Conservation (phyloP, 306 rosid species). For the Pterocarpus santalinus region DNA sequence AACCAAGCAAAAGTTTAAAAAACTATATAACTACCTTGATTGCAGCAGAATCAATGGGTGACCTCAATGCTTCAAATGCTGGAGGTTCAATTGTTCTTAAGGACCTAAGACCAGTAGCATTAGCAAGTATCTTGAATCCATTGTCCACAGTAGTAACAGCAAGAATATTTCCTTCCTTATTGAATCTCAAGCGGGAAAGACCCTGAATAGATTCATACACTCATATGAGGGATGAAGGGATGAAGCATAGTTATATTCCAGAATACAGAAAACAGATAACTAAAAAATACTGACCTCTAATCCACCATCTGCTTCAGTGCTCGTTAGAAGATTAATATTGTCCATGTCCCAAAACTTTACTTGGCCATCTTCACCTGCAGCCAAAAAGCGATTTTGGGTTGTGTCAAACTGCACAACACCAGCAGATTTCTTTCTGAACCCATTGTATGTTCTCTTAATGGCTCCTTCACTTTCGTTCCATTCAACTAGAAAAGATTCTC, state of each 20-base stretch:
- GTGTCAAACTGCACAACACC: conserved; percentile 90
- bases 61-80: conserved; percentile 76
- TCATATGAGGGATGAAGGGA: conserved; percentile 22
- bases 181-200: conserved; percentile 84
- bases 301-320: conserved; percentile 81
- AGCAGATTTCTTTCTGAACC: conserved; percentile 79
- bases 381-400: conserved; percentile 82
- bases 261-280: conserved; percentile 70
- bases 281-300: conserved; percentile 64
- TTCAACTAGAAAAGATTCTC: conserved; percentile 86
- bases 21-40: conserved; percentile 62
- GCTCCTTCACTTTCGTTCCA: conserved; percentile 94
- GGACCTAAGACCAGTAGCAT: conserved; percentile 72
- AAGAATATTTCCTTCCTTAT: conserved; percentile 87
- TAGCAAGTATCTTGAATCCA: conserved; percentile 85
- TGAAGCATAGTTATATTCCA: neutral
- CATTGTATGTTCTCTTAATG: conserved; percentile 75
- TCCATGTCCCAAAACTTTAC: conserved; percentile 97
- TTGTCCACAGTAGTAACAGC: conserved; percentile 78
- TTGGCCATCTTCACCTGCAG: conserved; percentile 87
- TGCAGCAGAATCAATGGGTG: conserved; percentile 69
- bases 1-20: conserved; percentile 36
- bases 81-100: conserved; percentile 66
- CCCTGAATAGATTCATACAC: conserved; percentile 63
- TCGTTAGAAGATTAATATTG: conserved; percentile 54